Conservation (phyloP, 495 filamentous ascomycete species). For the Sporormia fimetaria region DNA sequence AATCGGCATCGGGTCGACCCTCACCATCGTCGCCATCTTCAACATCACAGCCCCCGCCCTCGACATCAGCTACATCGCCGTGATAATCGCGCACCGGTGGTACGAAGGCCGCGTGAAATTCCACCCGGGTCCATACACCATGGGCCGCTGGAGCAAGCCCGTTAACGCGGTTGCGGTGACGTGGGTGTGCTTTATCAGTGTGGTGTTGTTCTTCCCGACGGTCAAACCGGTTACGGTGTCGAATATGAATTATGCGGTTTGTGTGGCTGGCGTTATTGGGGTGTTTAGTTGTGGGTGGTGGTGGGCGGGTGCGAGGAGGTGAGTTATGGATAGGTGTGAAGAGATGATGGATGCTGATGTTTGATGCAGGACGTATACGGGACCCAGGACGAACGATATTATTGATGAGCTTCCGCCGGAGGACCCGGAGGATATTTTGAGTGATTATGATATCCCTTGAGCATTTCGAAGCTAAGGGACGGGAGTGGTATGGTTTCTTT, state of each 20-base stretch:
- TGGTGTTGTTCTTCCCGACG: constrained; percentile 57
- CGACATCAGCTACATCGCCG: constrained; percentile 56
- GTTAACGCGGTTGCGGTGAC: constrained; percentile 50
- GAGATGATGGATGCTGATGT: background rate
- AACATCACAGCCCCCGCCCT: constrained; percentile 59
- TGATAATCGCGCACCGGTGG: constrained; percentile 52
- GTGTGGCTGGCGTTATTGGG: constrained; percentile 51
- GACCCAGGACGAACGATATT: constrained; percentile 24
- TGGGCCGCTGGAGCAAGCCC: constrained; percentile 48
- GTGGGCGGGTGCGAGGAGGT: constrained; percentile 50
- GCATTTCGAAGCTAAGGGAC: too few relatives aligned
- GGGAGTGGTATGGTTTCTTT: too few relatives aligned
- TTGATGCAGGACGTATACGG: constrained; percentile 23
- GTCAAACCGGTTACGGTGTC: constrained; percentile 46
- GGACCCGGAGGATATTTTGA: constrained; percentile 26
- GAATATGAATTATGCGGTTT: constrained; percentile 66
- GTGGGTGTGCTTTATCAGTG: constrained; percentile 59
- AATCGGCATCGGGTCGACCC: constrained; percentile 56
- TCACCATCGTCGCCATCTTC: constrained; percentile 60
- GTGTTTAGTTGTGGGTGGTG: constrained; percentile 55
- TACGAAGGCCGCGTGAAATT: constrained; percentile 50
- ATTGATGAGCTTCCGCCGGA: constrained; percentile 26
- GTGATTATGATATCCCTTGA: constrained; percentile 16
- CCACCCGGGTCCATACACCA: constrained; percentile 52
- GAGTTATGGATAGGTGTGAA: constrained; percentile 30